Conservation (phyloP, 768 basidiomycete genomes). For the Albatrellus ellisii region DNA sequence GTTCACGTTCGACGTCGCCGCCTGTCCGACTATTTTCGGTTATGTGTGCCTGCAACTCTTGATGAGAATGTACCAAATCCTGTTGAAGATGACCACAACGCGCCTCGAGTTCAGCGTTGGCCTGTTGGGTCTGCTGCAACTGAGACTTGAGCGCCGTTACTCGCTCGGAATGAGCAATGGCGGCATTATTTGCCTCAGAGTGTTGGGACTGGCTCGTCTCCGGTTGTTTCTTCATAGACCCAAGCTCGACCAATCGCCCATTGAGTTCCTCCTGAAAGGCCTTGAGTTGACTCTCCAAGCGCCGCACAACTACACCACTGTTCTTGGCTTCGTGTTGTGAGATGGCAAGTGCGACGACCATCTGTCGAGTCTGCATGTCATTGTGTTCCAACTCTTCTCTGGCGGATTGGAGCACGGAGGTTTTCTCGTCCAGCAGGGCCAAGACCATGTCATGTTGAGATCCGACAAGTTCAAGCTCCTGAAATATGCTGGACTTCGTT, state of each 20-base stretch:
- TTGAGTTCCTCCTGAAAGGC: slow-evolving; percentile 6
- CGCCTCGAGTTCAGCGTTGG: slow-evolving; percentile 11
- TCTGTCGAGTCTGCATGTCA: background rate
- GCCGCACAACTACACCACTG: no score
- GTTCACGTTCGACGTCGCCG: slow-evolving; percentile 3
- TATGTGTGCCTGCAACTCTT: slow-evolving; percentile 12
- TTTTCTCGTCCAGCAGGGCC: background rate
- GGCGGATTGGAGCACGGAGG: slow-evolving; percentile 1
- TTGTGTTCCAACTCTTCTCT: background rate
- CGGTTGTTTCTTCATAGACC: slow-evolving; percentile 6
- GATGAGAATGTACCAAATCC: slow-evolving; percentile 13
- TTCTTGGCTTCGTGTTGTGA: background rate
- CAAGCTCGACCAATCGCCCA: slow-evolving; percentile 5
- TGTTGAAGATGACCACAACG: slow-evolving; percentile 5
- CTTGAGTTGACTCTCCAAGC: slow-evolving; percentile 7
- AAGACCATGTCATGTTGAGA: background rate
- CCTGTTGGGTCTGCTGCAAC: slow-evolving; percentile 8
- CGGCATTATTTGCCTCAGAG: slow-evolving; percentile 2
- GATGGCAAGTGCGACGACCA: background rate
- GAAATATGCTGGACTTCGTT: background rate
- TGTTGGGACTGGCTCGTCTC: slow-evolving; percentile 6
- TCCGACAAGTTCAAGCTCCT: background rate
- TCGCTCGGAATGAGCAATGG: slow-evolving; percentile 1
- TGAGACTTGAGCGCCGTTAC: slow-evolving; percentile 11
- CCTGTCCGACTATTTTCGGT: slow-evolving; percentile 6